These are phyloP conservation scores for Colletotrichum tabaci DNA, from an alignment of 2,329 filamentous ascomycete species.

Conservation along the genomic window DNA sequence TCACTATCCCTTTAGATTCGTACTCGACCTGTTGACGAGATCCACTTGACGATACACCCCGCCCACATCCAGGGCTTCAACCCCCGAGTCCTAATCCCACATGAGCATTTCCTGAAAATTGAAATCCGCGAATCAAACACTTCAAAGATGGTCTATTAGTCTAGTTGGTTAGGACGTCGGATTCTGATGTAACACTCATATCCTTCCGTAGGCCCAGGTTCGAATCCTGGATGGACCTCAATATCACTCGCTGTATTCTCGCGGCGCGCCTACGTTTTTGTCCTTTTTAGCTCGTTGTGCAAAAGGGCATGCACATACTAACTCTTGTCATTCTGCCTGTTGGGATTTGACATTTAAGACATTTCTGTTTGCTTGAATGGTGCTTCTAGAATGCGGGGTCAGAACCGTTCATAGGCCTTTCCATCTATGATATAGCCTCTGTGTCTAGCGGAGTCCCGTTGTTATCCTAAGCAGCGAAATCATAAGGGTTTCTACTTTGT, in stretches of 20 bases:
- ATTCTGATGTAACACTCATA: constrained; percentile 16
- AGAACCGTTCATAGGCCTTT: too few relatives aligned
- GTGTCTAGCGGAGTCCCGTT: too few relatives aligned
- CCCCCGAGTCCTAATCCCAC: background rate
- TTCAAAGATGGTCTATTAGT: constrained; percentile 17
- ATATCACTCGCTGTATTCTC: background rate
- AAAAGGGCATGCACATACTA: too few relatives aligned
- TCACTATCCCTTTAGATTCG: background rate
- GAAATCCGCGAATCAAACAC: fast-evolving
- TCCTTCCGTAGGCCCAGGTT: constrained; percentile 34
- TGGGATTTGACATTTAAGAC: too few relatives aligned
- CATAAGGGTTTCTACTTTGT: too few relatives aligned
- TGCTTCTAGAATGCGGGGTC: too few relatives aligned
- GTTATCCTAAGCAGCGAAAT: too few relatives aligned
- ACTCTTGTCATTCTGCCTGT: too few relatives aligned
- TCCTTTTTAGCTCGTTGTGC: too few relatives aligned
- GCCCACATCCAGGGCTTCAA: constrained; percentile 16
- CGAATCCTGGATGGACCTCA: constrained; percentile 35
- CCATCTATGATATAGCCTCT: too few relatives aligned
- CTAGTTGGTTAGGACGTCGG: constrained; percentile 40
- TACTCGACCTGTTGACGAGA: background rate
- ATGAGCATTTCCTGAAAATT: fast-evolving
- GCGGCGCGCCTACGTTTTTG: too few relatives aligned
- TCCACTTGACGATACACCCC: background rate
- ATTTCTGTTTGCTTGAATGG: too few relatives aligned